These are phyloP conservation scores for Fusarium sp. DNA, from an alignment of 2,329 filamentous ascomycete genomes.

Conservation along the genomic window DNA sequence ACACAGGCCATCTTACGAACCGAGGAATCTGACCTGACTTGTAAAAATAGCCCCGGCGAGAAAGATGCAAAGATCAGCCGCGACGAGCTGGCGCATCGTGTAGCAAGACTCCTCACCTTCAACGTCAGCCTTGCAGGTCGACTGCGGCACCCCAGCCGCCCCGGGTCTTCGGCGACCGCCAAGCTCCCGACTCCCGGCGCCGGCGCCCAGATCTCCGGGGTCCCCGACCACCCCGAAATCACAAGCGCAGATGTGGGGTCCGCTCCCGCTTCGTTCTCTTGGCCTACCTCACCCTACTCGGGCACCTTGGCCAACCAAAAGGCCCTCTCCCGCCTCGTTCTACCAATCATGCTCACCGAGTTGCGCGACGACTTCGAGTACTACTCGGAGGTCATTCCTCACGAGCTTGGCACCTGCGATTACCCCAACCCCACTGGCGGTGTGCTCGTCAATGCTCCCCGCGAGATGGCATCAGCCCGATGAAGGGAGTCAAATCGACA, in stretches of 20 bases:
- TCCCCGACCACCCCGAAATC: constrained; percentile 14
- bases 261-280: constrained; percentile 25
- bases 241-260: constrained; percentile 39
- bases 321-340: constrained; percentile 48
- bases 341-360: constrained; percentile 48
- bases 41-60: constrained; percentile 47
- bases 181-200: constrained; percentile 26
- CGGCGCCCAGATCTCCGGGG: constrained; percentile 23
- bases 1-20: constrained; percentile 16
- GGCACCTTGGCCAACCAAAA: constrained; percentile 49
- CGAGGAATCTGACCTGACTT: constrained; percentile 4
- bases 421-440: constrained; percentile 35
- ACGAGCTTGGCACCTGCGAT: constrained; percentile 46
- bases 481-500: constrained; percentile 3
- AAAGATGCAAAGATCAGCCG: constrained; percentile 52
- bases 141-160: constrained; percentile 46
- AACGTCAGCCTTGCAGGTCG: constrained; percentile 49
- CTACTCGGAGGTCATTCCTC: constrained; percentile 48
- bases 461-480: constrained; percentile 22
- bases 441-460: constrained; percentile 27
- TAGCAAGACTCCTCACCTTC: constrained; percentile 50
- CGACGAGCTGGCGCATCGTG: constrained; percentile 50
- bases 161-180: constrained; percentile 34
- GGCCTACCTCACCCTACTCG: constrained; percentile 41
- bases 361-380: constrained; percentile 49